Base-by-base conservation (phyloP, 352 stramenopile species). In the Pythium plurisporium region DNA sequence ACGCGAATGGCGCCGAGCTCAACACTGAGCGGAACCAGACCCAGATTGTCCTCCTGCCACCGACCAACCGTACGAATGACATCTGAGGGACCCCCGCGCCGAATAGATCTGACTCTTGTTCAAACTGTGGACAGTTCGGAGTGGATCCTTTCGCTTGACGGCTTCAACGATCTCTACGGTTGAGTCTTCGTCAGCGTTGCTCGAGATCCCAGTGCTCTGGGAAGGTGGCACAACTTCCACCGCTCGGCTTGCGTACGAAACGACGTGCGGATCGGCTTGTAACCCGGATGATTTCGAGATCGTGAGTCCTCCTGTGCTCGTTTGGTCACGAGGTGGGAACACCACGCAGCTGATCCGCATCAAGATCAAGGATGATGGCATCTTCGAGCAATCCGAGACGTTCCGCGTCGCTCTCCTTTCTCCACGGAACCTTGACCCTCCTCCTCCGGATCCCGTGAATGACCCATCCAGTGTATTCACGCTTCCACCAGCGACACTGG, bases 131-230 rank as follows among this genome's bases (percentile, higher is more conserved):
- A 12, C 27, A 91, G 80, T 91, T 15, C 33, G 61, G 2, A 61
- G 72, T 4, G 78, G 76, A 3, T 83, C 55, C 19, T 89, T 86
- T 34, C 74, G 67, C 1, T 83, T 91, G 38, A 55, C 79, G 5
- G 70, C 65, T 20, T n/a, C 64, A 1, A 40, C 64, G 2, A n/a
- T 83, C 3, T 62, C 50, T 8, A 62, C 71, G 0, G 60, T 53
- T 23, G 78, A 91, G 46, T 70, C 54, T 12, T 59, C 41, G 10
- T 59, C 23, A 4, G 37, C 45, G 0, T 20, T 52, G 5, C 58
- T 84, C 26, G 68, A 53, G n/a, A 58, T 87, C 22, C 74, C 78
- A 9, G 80, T 91, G 2, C 17, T 82, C 6, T 91, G 80, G 80
- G 62, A 81, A 15, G 64, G 63, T 50, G 78, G 76, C 3, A 86